A percentile compares a stretch with the other conserved stretches of the same genome.
phyloP scores from a whole-genome alignment of 495 filamentous ascomycete species.

The Lophiotrema nucula region DNA sequence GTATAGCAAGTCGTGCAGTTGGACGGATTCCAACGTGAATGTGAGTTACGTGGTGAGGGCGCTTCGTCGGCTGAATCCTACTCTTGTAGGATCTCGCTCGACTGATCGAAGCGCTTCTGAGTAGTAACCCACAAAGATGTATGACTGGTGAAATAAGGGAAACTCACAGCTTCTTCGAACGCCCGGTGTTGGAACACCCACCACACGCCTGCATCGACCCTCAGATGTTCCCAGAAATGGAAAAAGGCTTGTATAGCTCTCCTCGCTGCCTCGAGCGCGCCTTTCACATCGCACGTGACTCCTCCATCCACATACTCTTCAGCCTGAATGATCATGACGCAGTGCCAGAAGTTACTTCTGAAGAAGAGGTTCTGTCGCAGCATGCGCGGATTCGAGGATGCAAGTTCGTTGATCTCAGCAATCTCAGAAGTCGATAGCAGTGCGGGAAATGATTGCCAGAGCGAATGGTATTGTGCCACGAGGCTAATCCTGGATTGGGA shows the following conservation, averaged over 20 bases:
- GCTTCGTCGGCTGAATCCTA: too few species aligned
- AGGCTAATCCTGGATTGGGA: conserved; percentile 60
- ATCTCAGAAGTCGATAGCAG: conserved; percentile 62
- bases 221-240: conserved; percentile 60
- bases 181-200: conserved; percentile 75
- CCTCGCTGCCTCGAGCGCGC: conserved; percentile 67
- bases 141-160: neutral
- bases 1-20: too few species aligned
- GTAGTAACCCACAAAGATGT: too few species aligned
- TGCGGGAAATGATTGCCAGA: conserved; percentile 63
- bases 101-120: neutral
- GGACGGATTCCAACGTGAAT: too few species aligned
- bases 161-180: conserved; percentile 64
- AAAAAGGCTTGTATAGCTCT: conserved; percentile 64
- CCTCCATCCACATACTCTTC: conserved; percentile 59
- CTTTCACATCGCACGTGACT: conserved; percentile 54
- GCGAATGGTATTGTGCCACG: conserved; percentile 58
- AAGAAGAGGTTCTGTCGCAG: conserved; percentile 68
- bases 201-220: conserved; percentile 67
- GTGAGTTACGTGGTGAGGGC: too few species aligned
- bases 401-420: conserved; percentile 50
- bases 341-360: conserved; percentile 70
- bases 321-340: conserved; percentile 67
- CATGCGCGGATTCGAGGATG: conserved; percentile 54
- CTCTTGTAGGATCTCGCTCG: neutral